A percentile compares a stretch with the other conserved stretches of the same genome.
phyloP scores from a whole-genome alignment of 1,139 yeast genomes.

The Suhomyces choctaworum region DNA sequence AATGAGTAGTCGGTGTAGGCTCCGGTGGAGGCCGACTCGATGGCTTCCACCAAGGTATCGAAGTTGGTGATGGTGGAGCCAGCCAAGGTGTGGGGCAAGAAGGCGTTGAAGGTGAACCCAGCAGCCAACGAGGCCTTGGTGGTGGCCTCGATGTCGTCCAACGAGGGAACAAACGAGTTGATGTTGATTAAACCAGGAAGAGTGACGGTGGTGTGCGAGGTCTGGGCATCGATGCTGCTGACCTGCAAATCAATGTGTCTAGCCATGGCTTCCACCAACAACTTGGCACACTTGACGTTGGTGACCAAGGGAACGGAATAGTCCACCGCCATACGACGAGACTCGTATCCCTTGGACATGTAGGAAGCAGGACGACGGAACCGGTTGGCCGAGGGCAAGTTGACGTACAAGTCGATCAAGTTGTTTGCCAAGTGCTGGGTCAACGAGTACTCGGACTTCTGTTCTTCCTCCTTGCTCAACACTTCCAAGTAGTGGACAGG shows the following conservation, averaged over 20 bases:
- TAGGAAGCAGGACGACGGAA: constrained; percentile 99
- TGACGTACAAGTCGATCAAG: constrained; percentile 93
- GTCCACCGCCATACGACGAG: constrained; percentile 99
- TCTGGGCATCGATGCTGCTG: constrained; percentile 80
- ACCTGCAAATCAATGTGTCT: constrained; percentile 70
- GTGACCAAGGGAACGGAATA: constrained; percentile 97
- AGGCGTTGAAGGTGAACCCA: constrained; percentile 86
- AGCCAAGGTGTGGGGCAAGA: constrained; percentile 69
- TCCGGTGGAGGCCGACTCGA: constrained; percentile 54
- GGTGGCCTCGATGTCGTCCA: constrained; percentile 62
- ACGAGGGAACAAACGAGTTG: constrained; percentile 74
- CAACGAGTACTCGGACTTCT: constrained; percentile 90
- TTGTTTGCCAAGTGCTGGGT: constrained; percentile 96
- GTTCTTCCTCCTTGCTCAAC: constrained; percentile 69
- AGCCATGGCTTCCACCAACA: constrained; percentile 89
- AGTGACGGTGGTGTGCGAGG: constrained; percentile 79
- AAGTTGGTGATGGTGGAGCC: constrained; percentile 68
- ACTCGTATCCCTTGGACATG: constrained; percentile 95
- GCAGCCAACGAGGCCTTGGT: constrained; percentile 74
- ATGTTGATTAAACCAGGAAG: constrained; percentile 88
- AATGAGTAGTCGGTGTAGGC: constrained; percentile 83
- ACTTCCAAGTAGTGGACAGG: constrained; percentile 96
- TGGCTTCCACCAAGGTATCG: constrained; percentile 63
- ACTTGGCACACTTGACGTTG: constrained; percentile 95
- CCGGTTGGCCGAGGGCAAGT: constrained; percentile 94